Base-by-base conservation (phyloP, 768 basidiomycete genomes). In the Tephrocybe rancida region DNA sequence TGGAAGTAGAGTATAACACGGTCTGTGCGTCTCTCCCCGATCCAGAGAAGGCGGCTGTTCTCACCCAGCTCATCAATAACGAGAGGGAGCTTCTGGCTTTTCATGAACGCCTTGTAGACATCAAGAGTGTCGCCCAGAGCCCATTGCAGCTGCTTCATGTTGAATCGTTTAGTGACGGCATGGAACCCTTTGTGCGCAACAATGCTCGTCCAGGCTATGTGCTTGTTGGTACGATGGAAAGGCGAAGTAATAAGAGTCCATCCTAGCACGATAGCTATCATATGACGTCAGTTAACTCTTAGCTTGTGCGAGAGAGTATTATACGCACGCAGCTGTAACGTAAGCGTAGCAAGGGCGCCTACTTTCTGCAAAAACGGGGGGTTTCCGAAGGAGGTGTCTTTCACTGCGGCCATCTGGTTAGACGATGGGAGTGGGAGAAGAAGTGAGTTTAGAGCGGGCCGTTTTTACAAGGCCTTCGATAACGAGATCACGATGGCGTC, bases 1-100 rank as follows among this genome's bases (percentile, higher is more conserved):
- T 71, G 72, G 26, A 67, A 35, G 44, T 67, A 73, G 3, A 72
- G 38, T 2, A 73, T 54, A 1, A 75, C 70, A 7, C 64, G 64
- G 3, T 71, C 70, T 1, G 66, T 64, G 29, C 64, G 59, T 26
- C 65, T 68, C 9, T 64, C 56, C 24, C 71, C 68, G 41, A 73
- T 54, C 73, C 73, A 75, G 9, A 72, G 48, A 5, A 74, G 46
- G 38, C 64, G 52, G 21, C 64, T 56, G 39, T 64, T 62, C 29
- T 65, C 61, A 5, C 60, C 68, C 9, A 73, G 45, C 24, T 69
- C 65, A 18, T 72, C 71, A 27, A 70, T 55, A 4, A 51, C 48
- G 3, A 34, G 24, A 32, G 60, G 58, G 21, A 68, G 56, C 6
- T 61, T 50, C 30, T 62, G 54, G 13, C 47, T 34, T 52, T 66